Conservation (phyloP, 129 eudicot species). For the Centaurea solstitialis region DNA sequence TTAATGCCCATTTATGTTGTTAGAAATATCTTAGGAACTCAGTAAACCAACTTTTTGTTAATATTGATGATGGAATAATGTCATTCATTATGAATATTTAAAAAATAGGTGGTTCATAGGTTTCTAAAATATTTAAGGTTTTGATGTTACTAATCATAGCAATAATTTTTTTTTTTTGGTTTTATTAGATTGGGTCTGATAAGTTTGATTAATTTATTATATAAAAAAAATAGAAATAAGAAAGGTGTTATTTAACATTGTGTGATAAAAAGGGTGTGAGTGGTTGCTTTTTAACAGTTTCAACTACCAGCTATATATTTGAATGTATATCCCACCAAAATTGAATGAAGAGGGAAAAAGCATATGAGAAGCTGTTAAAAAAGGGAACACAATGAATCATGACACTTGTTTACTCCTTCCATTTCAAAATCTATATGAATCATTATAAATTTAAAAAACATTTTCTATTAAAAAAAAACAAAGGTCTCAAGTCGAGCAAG, state of each 20-base stretch:
- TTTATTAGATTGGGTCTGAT: background rate
- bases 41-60: background rate
- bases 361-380: conserved; percentile 29
- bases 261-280: conserved; percentile 21
- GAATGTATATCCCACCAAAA: conserved; percentile 41
- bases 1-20: background rate
- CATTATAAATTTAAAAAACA: background rate
- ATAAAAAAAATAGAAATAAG: background rate
- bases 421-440: conserved; percentile 7
- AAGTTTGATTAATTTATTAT: background rate
- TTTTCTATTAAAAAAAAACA: background rate
- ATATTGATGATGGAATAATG: background rate
- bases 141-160: background rate
- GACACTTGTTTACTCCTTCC: conserved; percentile 30
- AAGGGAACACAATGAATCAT: conserved; percentile 34
- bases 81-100: background rate
- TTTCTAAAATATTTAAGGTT: background rate
- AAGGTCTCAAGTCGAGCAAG: background rate
- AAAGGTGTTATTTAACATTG: conserved; percentile 29
- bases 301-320: conserved; percentile 38
- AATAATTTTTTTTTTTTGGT: background rate
- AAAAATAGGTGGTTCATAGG: background rate
- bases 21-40: background rate
- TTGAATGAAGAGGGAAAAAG: conserved; percentile 37
- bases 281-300: conserved; percentile 37